These are phyloP conservation scores for Vishniacozyma victoriae DNA, from an alignment of 768 basidiomycete genomes.

Conservation along the genomic window DNA sequence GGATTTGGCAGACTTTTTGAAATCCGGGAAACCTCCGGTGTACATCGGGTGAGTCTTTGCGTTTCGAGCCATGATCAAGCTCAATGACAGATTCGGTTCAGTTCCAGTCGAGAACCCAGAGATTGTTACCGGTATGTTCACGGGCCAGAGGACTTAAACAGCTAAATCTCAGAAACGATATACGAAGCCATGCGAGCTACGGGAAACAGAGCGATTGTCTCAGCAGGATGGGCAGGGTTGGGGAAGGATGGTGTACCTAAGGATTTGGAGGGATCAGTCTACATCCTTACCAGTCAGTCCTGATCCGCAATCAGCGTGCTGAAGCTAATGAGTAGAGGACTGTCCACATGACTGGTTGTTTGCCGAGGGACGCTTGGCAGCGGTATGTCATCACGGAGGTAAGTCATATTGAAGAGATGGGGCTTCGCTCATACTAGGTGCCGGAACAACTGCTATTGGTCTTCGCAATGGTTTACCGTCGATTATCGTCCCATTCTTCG, in stretches of 20 bases:
- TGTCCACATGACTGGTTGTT: constrained; percentile 66
- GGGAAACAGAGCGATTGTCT: constrained; percentile 57
- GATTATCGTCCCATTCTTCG: constrained; percentile 56
- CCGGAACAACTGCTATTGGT: constrained; percentile 61
- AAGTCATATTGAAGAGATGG: background rate
- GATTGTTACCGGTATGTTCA: constrained; percentile 52
- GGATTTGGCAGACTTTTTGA: constrained; percentile 54
- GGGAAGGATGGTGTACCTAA: constrained; percentile 52
- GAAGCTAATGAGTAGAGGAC: constrained; percentile 29
- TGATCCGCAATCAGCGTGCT: background rate
- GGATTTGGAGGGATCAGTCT: constrained; percentile 48
- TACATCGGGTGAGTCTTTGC: constrained; percentile 55
- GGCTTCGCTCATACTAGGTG: constrained; percentile 23
- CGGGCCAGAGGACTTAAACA: background rate
- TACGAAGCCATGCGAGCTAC: constrained; percentile 56
- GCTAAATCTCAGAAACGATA: constrained; percentile 50
- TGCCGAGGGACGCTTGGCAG: constrained; percentile 52
- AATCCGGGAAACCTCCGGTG: constrained; percentile 54
- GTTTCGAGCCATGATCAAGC: constrained; percentile 28
- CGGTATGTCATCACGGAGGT: constrained; percentile 60
- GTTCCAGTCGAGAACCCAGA: constrained; percentile 58
- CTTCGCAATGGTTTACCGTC: constrained; percentile 57
- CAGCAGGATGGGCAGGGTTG: constrained; percentile 63
- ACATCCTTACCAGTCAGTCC: constrained; percentile 49
- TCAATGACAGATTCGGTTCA: constrained; percentile 55